Evolutionary conservation across 371 early-diverging fungal genomes (phyloP), one percentile per base, ranked within the genome.

Genomic region (Coemansia sp.): DNA sequence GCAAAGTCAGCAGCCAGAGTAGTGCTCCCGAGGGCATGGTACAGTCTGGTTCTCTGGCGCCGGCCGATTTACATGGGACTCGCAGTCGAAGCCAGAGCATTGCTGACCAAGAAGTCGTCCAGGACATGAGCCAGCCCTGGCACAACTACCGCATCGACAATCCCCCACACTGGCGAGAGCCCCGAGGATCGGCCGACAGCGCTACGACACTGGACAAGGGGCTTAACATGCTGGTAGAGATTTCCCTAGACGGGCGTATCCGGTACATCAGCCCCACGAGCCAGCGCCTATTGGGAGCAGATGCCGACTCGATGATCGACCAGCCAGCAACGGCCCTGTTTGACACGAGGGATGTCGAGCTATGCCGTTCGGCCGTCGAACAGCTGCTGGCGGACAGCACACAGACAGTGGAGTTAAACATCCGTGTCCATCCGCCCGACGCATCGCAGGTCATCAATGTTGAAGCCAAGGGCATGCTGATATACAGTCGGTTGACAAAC

Each of bases 391-490:
- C 82, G 0, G 91, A 92, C 62, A 86, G 88, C 39, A 83, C 85
- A 4, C 82, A 81, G 18, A 90, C 94, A 0, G 82, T 91, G 4
- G 94, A 95, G 69, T 84, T 94, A 10, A 81, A 78, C 3, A 88
- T 90, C 62, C 78, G 79, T n/a, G 83, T 93, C 4, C 72, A 81
- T 31, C 79, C 76, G 5, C 69, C 81, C 53, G 46, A 66, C 32
- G 24, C 53, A 60, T 53, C 71, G 54, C 24, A 58, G 57, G 54
- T 58, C 32, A 43, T 72, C 16, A 83, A 86, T 43, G 89, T 95
- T 81, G 90, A 93, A 63, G 94, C 90, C 31, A 91, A 94, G 64
- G 95, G 94, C 0, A 93, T 95, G 92, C 72, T 92, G n/a, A 89
- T 90, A 72, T 89, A 90, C 58, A 88, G 90, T 60, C 82, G 87